These are phyloP conservation scores for Tylopilus balloui DNA, from an alignment of 768 basidiomycete species.

Conservation along the genomic window DNA sequence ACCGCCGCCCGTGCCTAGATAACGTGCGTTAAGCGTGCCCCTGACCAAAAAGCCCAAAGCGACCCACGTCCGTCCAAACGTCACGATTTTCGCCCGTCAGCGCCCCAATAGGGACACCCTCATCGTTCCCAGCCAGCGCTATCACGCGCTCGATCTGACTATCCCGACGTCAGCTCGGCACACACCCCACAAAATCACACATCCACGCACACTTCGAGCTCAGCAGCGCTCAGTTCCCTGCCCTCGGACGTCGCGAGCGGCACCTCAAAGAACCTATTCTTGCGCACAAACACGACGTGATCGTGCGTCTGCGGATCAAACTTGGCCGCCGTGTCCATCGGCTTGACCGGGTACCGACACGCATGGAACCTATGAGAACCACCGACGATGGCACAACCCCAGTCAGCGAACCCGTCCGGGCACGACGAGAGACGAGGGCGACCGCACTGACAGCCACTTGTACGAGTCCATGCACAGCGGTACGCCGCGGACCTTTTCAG, in stretches of 20 bases:
- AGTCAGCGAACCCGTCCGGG: slow-evolving; percentile 3
- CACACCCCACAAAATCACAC: neutral
- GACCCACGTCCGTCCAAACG: slow-evolving; percentile 79
- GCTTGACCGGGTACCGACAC: slow-evolving; percentile 79
- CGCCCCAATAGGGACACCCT: slow-evolving; percentile 61
- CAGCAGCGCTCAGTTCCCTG: slow-evolving; percentile 66
- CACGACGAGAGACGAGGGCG: neutral
- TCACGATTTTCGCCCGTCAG: slow-evolving; percentile 89
- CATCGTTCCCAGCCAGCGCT: slow-evolving; percentile 48
- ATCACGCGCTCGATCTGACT: slow-evolving; percentile 72
- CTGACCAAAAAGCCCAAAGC: slow-evolving; percentile 26
- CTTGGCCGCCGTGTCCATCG: slow-evolving; percentile 78
- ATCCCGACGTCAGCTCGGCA: neutral
- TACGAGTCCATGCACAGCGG: slow-evolving; percentile 93
- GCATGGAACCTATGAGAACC: slow-evolving; percentile 95
- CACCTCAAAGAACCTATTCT: slow-evolving; percentile 88
- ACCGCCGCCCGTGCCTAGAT: slow-evolving; percentile 55
- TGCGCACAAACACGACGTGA: slow-evolving; percentile 86
- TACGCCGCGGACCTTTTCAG: slow-evolving; percentile 72
- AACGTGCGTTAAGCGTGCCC: neutral
- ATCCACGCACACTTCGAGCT: slow-evolving; percentile 69
- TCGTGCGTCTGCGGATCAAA: slow-evolving; percentile 73
- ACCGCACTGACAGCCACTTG: slow-evolving; percentile 71
- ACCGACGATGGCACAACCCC: neutral
- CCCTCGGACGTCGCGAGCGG: slow-evolving; percentile 62